A percentile compares a stretch with the other conserved stretches of the same genome.
Conservation (phyloP, 257 asterid species). For the Vinca minor region DNA sequence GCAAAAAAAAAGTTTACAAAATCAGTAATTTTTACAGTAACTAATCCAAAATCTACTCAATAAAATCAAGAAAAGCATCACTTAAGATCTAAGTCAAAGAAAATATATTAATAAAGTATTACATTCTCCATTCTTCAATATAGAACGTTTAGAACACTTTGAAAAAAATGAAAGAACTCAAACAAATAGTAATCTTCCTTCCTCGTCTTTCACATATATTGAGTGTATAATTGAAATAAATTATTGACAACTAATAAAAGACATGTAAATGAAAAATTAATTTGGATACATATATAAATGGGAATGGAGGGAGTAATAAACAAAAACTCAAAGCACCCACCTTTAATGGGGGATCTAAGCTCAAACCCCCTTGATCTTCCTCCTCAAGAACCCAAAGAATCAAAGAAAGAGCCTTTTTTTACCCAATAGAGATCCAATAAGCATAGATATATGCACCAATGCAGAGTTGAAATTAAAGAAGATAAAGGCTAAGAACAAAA, state of each 20-base stretch:
- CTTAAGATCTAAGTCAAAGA: conserved; percentile 22
- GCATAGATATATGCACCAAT: conserved; percentile 57
- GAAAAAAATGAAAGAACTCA: no score
- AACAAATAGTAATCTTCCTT: no score
- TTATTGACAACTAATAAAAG: no score
- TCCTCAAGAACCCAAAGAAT: conserved; percentile 46
- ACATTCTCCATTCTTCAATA: no score
- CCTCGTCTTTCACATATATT: no score
- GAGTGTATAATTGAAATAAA: no score
- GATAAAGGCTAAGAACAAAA: no score
- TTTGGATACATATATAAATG: no score
- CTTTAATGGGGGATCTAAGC: conserved; percentile 41
- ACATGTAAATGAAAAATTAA: conserved; percentile 7
- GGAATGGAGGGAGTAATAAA: neutral
- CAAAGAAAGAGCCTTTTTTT: conserved; percentile 30
- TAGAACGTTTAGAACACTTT: no score
- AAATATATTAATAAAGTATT: no score
- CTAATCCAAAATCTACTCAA: neutral
- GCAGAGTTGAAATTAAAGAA: conserved; percentile 34
- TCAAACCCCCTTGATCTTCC: conserved; percentile 59
- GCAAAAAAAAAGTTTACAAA: neutral
- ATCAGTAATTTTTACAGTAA: neutral
- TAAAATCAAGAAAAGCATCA: conserved; percentile 17
- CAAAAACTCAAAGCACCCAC: conserved; percentile 31
- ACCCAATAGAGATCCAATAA: conserved; percentile 36